Base-by-base conservation (phyloP, 305 asterid species). In the Rubia occidens region DNA sequence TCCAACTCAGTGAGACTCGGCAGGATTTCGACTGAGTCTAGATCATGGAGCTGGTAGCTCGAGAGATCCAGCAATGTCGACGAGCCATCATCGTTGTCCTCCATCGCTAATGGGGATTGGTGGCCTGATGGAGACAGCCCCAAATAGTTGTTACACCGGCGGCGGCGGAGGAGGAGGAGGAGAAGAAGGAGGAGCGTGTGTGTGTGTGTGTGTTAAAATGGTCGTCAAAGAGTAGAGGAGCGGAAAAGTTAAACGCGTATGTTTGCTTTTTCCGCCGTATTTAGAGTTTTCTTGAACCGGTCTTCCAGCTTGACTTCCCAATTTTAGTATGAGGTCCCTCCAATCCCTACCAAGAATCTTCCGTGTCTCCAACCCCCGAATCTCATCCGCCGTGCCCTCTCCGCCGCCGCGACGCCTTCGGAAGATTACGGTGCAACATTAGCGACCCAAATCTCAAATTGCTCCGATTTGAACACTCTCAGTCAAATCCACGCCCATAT, bases 1-100 rank as follows among this genome's bases (percentile, higher is more conserved):
- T 93, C 97, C 49, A 93, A 72, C 80, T 90, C 96, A 68, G 78
- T 71, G 58, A 90, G 89, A 78, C 71, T 72, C 67, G 83, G 75
- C 7, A 88, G 91, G 58, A 93, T 83, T 72, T 87, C 95, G 66
- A 93, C 85, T 47, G 95, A 82, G 59, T 77, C 89, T 64, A 90
- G 92, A 84, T 87, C 96, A 74, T 79, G 96, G 56, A 93, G 90
- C 87, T 93, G 98, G 76, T 74, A 87, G 80, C 98, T 84, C 66
- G 95, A 81, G 60, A 93, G 96, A 83, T 93, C 98, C 42, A 93
- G 82, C 49, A 81, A 37, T n/a, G 84, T 76, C 40, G 72, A 69
- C 74, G 18, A 29, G 0, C 20, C 79, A 63, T 64, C 80, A 71
- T 69, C 73, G 4, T 73, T 40, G 0, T 2, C 5, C 15, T 63